Evolutionary conservation across 352 stramenopile species (phyloP).

Genomic region (Phytophthora constricta): DNA sequence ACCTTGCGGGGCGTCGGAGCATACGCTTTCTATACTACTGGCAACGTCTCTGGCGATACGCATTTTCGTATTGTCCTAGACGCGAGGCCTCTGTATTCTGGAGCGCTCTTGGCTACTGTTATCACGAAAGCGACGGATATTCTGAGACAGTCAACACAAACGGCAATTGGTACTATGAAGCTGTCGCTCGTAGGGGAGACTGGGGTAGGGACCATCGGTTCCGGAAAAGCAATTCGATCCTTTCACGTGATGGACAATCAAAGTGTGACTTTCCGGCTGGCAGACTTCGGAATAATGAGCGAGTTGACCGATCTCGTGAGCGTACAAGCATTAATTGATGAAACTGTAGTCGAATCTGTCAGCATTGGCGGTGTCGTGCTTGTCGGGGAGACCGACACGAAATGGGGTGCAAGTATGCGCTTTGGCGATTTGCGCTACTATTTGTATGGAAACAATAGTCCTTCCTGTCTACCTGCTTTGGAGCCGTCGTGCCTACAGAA

Average conservation of each 20-base stretch:
- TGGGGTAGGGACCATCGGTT: constrained; percentile 22
- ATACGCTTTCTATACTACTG: constrained; percentile 24
- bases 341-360: constrained; percentile 24
- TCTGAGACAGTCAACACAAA: constrained; percentile 18
- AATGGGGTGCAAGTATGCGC: constrained; percentile 13
- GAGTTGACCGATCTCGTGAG: constrained; percentile 36
- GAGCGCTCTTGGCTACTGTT: constrained; percentile 19
- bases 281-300: constrained; percentile 36
- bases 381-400: constrained; percentile 9
- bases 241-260: constrained; percentile 53
- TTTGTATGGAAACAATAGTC: constrained; percentile 17
- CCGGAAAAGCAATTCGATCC: constrained; percentile 14
- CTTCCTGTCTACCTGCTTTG: constrained; percentile 11
- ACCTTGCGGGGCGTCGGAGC: constrained; percentile 10
- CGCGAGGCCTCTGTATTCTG: constrained; percentile 20
- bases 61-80: constrained; percentile 17
- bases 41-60: constrained; percentile 14
- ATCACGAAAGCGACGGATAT: constrained; percentile 28
- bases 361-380: constrained; percentile 16
- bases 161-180: constrained; percentile 17
- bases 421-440: constrained; percentile 28
- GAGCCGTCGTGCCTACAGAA: constrained; percentile 27
- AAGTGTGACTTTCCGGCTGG: constrained; percentile 45
- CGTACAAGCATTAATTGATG: constrained; percentile 20
- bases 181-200: constrained; percentile 30